Base-by-base conservation (phyloP, 2,329 filamentous ascomycete genomes). In the Aspergillus nomiae region DNA sequence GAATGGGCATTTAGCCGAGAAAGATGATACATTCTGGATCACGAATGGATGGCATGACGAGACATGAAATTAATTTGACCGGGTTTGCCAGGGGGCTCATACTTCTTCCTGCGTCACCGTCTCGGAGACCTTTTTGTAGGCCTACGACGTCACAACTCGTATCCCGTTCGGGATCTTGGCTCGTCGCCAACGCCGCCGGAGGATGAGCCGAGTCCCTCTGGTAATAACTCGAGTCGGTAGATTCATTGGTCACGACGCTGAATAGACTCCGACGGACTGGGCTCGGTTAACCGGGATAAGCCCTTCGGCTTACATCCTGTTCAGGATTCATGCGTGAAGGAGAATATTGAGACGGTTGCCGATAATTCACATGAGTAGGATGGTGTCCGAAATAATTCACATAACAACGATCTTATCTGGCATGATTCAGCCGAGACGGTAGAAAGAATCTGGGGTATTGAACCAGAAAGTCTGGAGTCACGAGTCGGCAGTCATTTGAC, bases 1-100 rank as follows among this genome's bases (percentile, higher is more conserved):
- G 55, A 63, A 65, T 64, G 30, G 10, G 9, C 12, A 58, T 53
- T 66, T 66, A 64, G 55, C 64, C 64, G 64, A 66, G 38, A 24
- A n/a, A 1, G 2, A 34, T 3, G 32, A 55, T 24, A 32, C 32
- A 38, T 55, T 21, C 19, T 55, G 6, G 11, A 55, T 26, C 32
- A 9, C 16, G 4, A 26, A 55, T 38, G 32, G 32, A 55, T 55
- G 19, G 26, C 8, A 53, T 53, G 50, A 53, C 50, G 50, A 26
- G 50, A 38, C 10, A 19, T 55, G 10, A 14, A n/a, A 14, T 32
- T n/a, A 12, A 26, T 36, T 38, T 41, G 34, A 8, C 51, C 32
- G 21, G 51, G 36, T 54, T 26, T 55, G 11, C 12, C 10, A 24
- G 11, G 12, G 21, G 21, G 32, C 11, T 28, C 11, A 26, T 24